These are phyloP conservation scores for Rhodocollybia butyracea DNA, from an alignment of 768 basidiomycete genomes.

Conservation along the genomic window DNA sequence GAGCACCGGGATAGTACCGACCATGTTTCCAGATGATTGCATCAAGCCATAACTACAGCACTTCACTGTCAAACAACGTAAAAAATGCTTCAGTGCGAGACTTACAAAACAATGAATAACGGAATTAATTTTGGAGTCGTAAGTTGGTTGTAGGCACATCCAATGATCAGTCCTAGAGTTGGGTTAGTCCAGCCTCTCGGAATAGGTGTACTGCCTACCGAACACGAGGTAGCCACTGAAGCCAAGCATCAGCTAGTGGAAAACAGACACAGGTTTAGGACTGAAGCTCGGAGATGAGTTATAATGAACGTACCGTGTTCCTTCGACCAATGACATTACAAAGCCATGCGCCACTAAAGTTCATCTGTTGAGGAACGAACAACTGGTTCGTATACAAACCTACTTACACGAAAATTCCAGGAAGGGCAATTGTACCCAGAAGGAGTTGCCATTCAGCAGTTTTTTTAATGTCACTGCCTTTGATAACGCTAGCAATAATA, in stretches of 20 bases:
- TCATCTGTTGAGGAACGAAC: slow-evolving; percentile 6
- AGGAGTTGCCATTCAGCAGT: slow-evolving; percentile 74
- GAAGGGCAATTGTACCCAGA: slow-evolving; percentile 57
- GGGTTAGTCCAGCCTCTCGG: not conserved
- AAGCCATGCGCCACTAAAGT: slow-evolving; percentile 28
- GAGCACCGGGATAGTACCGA: slow-evolving; percentile 16
- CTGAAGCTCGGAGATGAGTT: not conserved
- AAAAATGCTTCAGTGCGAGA: no score
- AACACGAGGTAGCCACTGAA: slow-evolving; percentile 68
- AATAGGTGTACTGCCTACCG: slow-evolving; percentile 29
- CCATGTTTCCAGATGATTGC: slow-evolving; percentile 71
- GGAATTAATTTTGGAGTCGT: slow-evolving; percentile 59
- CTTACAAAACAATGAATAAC: slow-evolving; percentile 67
- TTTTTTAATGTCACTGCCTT: slow-evolving; percentile 46
- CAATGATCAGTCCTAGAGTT: slow-evolving; percentile 48
- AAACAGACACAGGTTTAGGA: not conserved
- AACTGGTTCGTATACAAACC: slow-evolving; percentile 24
- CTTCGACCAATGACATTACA: slow-evolving; percentile 55
- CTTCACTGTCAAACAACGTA: slow-evolving; percentile 1
- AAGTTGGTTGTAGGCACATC: slow-evolving; percentile 58
- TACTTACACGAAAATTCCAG: slow-evolving; percentile 48
- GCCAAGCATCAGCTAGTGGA: slow-evolving; percentile 58
- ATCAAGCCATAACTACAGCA: slow-evolving; percentile 59
- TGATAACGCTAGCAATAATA: slow-evolving; percentile 66
- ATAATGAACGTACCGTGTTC: slow-evolving; percentile 42